Evolutionary conservation across 1,284 basidiomycete species (phyloP), one percentile per base, ranked within the genome.

Genomic region (Blastosporella zonata): DNA sequence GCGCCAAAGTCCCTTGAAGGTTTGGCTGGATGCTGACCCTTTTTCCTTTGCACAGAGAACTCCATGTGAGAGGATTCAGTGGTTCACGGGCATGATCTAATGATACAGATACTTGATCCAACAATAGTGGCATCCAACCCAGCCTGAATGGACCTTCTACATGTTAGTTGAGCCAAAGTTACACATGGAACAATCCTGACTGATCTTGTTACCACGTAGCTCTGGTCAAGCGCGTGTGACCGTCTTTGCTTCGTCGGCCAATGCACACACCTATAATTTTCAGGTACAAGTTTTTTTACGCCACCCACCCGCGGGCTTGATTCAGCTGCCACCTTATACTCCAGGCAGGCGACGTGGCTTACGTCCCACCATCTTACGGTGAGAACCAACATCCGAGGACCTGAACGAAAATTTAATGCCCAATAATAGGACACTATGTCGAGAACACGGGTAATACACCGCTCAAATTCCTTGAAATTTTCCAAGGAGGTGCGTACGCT

Each of bases 391-490:
- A 4, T 3, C 37, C 15, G 25, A 29, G 33, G 12, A 2, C 13
- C 35, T 27, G 17, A 2, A 41, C 9, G 10, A 21, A 35, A 8
- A 34, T 34, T 23, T 12, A 6, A 15, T 18, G 3, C 45, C 38
- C 41, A 13, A 51, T 43, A 34, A 25, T 50, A 75, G 81, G 79
- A 0, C 85, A 87, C 60, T 85, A 87, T 57, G 69, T 87, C 21
- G 82, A 87, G 65, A 86, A 86, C 60, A 81, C 76, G 1, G 82
- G 84, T n/a, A 78, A 80, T 54, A 71, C 73, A 1, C 76, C 80
- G 0, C 60, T 86, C 37, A 71, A 67, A 50, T 81, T 79, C 59
- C 65, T 87, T 6, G 84, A 87, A 61, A 73, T 87, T 28, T 78
- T 86, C 63, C 78, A 76, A 53, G 72, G 78, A 28, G 72, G 77